Evolutionary conservation across 2,329 filamentous ascomycete genomes (phyloP).

Genomic region (Epichloe sibirici): DNA sequence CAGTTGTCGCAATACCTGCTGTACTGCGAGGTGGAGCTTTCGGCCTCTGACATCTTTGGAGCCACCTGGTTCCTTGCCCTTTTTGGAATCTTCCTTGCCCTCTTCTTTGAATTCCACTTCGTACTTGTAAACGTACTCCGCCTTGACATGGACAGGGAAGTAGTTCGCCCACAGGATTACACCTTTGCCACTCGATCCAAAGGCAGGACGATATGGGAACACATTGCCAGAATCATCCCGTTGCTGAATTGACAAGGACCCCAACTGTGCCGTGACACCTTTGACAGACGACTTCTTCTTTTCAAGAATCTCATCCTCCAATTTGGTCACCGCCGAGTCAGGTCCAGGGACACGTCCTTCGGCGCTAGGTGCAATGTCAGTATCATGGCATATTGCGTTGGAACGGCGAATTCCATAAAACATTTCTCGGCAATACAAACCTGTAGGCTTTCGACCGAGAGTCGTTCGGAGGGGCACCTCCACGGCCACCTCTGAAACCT

Average conservation of each 20-base stretch:
- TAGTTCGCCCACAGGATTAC: constrained; percentile 44
- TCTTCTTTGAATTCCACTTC: constrained; percentile 28
- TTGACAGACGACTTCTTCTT: constrained; percentile 15
- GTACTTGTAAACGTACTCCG: constrained; percentile 31
- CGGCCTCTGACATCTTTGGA: constrained; percentile 26
- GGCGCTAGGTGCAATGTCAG: constrained; percentile 10
- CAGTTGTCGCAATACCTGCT: constrained; percentile 25
- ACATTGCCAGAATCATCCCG: constrained; percentile 12
- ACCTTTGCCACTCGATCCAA: constrained; percentile 28
- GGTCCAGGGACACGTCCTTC: constrained; percentile 10
- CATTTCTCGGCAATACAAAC: constrained; percentile 5
- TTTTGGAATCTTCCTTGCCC: constrained; percentile 25
- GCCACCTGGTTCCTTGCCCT: constrained; percentile 8
- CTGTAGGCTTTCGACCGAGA: constrained; percentile 10
- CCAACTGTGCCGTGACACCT: constrained; percentile 24
- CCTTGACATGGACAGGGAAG: constrained; percentile 31
- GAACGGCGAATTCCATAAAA: neutral
- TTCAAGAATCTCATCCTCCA: constrained; percentile 29
- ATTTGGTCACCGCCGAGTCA: constrained; percentile 17
- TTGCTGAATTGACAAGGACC: constrained; percentile 18
- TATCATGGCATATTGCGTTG: neutral
- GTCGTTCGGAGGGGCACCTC: constrained; percentile 13
- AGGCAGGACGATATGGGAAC: constrained; percentile 37
- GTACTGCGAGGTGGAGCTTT: constrained; percentile 31
- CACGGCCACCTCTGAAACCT: constrained; percentile 7